Conservation (phyloP, 108 stramenopile species). For the Conticribra guillardii region DNA sequence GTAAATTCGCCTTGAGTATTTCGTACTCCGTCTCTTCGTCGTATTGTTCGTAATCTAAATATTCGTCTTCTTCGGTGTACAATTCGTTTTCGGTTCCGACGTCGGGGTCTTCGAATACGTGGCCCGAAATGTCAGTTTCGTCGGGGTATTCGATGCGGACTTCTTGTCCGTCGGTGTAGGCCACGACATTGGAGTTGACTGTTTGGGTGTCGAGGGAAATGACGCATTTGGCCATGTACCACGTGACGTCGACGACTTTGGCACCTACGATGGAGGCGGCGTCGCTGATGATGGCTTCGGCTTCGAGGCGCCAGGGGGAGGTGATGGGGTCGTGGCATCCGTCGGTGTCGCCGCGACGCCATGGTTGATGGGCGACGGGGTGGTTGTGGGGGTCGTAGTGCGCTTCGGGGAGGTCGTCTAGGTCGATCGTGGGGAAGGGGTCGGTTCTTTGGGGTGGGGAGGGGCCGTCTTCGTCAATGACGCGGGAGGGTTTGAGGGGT, state of each 20-base stretch:
- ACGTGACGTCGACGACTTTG: slow-evolving; percentile 75
- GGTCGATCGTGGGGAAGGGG: slow-evolving; percentile 34
- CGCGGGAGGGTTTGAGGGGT: slow-evolving; percentile 13
- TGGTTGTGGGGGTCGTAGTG: slow-evolving; percentile 47
- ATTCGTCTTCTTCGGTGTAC: slow-evolving; percentile 60
- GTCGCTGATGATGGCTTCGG: slow-evolving; percentile 66
- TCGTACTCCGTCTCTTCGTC: slow-evolving; percentile 61
- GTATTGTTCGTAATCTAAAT: slow-evolving; percentile 57
- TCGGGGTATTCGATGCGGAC: slow-evolving; percentile 59
- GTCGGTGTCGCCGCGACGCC: slow-evolving; percentile 77
- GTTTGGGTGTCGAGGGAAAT: slow-evolving; percentile 54
- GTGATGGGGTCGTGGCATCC: slow-evolving; percentile 86
- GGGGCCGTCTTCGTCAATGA: slow-evolving; percentile 34
- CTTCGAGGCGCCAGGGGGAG: slow-evolving; percentile 72
- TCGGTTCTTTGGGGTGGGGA: slow-evolving; percentile 28
- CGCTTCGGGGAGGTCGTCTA: slow-evolving; percentile 49
- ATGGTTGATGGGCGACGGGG: slow-evolving; percentile 83
- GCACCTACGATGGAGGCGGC: slow-evolving; percentile 61
- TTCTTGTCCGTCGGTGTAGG: slow-evolving; percentile 52
- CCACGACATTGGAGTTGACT: slow-evolving; percentile 28
- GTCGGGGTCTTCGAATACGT: slow-evolving; percentile 66
- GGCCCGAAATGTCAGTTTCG: slow-evolving; percentile 47
- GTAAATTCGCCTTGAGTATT: slow-evolving; percentile 47
- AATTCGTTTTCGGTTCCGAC: slow-evolving; percentile 53
- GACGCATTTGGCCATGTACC: slow-evolving; percentile 75